Base-by-base conservation (phyloP, 2,329 filamentous ascomycete species). In the Hortaea werneckii region DNA sequence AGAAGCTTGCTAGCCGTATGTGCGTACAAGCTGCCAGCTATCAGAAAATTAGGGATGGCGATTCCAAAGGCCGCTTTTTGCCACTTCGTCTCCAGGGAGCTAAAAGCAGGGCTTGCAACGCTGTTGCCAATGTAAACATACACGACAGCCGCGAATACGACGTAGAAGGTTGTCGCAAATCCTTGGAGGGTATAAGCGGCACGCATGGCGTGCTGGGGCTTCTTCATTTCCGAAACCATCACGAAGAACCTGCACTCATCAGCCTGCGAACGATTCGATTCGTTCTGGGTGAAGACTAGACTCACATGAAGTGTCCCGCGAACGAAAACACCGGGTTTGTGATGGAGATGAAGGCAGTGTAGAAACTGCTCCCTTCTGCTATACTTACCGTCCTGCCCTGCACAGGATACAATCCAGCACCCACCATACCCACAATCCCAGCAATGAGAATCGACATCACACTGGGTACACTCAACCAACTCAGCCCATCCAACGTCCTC, bases 311-410 rank as follows among this genome's bases (percentile, higher is more conserved):
- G 58, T 84, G 80, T 29, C 80, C 79, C 44, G 66, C 68, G 58
- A 50, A 87, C 45, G 83, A 54, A 50, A 87, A 82, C 47, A 84
- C 73, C 43, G 87, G 86, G 65, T 86, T 85, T 58, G 72, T 74
- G 35, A 83, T 73, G 27, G 77, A 74, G 10, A 78, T 70, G 58
- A 83, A 82, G 13, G 69, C 78, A 29, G 76, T 68, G 40, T 70
- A 67, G 35, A 84, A 62, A 13, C 45, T 49, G 20, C 55, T 37
- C 2, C 41, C 43, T 5, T 51, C 47, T 1, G 53, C 58, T 69
- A 42, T 67, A 64, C 6, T 45, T 74, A 65, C 20, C 65, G 47
- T 30, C 58, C 64, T 58, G 29, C 56, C 55, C 6, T 71, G 71
- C 42, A 68, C 40, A 29, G 7, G 67, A 20, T 65, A 55, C 39